A percentile compares a stretch with the other conserved stretches of the same genome.
Evolutionary conservation across 208 protist species (phyloP).

Genomic region (Trypanosoma conorhini): DNA sequence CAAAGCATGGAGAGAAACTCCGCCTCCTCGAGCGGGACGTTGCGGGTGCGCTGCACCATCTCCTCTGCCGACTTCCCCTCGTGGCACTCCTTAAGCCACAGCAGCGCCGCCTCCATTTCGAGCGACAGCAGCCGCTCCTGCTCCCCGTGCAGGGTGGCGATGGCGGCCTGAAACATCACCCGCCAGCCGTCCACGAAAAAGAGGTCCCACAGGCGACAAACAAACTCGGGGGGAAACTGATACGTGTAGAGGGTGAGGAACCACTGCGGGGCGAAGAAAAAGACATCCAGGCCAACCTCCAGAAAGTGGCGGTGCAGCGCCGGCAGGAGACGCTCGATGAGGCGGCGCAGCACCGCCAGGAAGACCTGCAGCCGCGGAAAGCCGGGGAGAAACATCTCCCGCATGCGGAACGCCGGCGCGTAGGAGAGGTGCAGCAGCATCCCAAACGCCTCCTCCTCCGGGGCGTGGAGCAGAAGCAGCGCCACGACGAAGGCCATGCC

Average conservation of each 20-base stretch:
- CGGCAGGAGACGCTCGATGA: slow-evolving; percentile 40
- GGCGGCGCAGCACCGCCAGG: slow-evolving; percentile 27
- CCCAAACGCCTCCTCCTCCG: slow-evolving; percentile 54
- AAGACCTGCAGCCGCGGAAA: slow-evolving; percentile 49
- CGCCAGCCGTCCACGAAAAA: slow-evolving; percentile 54
- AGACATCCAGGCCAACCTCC: slow-evolving; percentile 27
- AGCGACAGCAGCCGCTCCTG: slow-evolving; percentile 39
- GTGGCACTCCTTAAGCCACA: slow-evolving; percentile 40
- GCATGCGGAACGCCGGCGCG: slow-evolving; percentile 33
- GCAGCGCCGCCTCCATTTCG: slow-evolving; percentile 43
- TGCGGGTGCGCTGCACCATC: slow-evolving; percentile 12
- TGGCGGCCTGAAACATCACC: slow-evolving; percentile 47
- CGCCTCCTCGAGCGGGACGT: slow-evolving; percentile 15
- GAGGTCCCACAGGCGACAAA: slow-evolving; percentile 54
- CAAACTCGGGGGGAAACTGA: slow-evolving; percentile 45
- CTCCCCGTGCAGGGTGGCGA: slow-evolving; percentile 49
- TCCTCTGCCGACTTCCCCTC: slow-evolving; percentile 14
- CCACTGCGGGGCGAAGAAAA: slow-evolving; percentile 57
- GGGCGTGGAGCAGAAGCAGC: slow-evolving; percentile 43
- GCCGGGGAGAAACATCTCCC: slow-evolving; percentile 47
- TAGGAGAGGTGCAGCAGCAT: slow-evolving; percentile 39
- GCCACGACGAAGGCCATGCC: slow-evolving; percentile 76
- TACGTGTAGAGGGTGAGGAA: slow-evolving; percentile 68
- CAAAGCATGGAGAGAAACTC: slow-evolving; percentile 10
- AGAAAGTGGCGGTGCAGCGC: slow-evolving; percentile 43